Percentiles rank a stretch among this genome's conserved stretches.
These are phyloP conservation scores for Digitaria exilis DNA, from an alignment of 202 grass and related monocot genomes.

Conservation along the genomic window DNA sequence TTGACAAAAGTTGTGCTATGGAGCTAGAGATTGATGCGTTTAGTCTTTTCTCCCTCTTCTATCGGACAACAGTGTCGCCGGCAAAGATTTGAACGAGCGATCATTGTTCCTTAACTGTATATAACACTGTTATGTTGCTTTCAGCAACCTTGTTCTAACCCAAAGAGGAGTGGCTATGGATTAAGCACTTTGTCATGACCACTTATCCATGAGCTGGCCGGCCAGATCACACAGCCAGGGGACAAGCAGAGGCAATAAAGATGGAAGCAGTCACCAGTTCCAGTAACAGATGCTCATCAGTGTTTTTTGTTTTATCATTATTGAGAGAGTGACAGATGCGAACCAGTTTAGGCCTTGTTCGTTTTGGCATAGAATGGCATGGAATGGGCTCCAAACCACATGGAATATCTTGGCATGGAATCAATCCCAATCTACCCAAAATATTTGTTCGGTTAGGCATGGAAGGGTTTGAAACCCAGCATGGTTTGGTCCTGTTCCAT, in stretches of 20 bases:
- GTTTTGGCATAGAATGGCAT: too few relatives aligned
- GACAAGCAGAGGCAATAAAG: constrained; percentile 1
- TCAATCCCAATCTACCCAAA: too few relatives aligned
- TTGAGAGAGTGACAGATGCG: background rate
- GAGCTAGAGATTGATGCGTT: background rate
- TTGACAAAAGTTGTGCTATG: background rate
- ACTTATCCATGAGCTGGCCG: constrained; percentile 25
- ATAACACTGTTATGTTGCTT: background rate
- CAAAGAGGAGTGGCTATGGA: background rate
- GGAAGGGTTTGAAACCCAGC: too few relatives aligned
- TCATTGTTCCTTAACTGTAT: constrained; percentile 8
- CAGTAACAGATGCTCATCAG: background rate
- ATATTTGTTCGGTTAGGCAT: too few relatives aligned
- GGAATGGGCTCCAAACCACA: too few relatives aligned
- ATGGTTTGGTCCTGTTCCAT: too few relatives aligned
- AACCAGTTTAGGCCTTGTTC: too few relatives aligned
- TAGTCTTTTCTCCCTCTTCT: background rate
- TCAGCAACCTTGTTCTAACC: constrained; percentile 4
- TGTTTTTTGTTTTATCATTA: constrained; percentile 6
- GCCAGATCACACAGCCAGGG: constrained; percentile 14
- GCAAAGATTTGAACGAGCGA: background rate
- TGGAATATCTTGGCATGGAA: too few relatives aligned
- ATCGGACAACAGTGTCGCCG: background rate
- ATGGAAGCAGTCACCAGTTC: background rate
- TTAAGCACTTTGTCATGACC: constrained; percentile 5